phyloP scores from a whole-genome alignment of 768 basidiomycete species.

The Phylloporus sp. region DNA sequence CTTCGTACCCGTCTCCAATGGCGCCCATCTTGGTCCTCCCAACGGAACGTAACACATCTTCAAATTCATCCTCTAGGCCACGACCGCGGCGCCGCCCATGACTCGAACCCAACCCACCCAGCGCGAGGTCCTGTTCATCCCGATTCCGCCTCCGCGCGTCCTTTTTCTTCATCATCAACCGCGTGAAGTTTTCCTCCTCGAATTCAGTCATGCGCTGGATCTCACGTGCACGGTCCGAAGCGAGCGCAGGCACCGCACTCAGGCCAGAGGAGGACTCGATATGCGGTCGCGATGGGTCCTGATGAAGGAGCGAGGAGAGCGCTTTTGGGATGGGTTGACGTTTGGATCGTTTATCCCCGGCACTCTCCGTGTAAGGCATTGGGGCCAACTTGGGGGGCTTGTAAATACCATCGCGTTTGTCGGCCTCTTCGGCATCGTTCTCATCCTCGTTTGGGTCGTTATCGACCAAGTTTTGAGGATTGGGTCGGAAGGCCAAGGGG shows the following conservation, averaged over 20 bases:
- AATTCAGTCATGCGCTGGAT: slow-evolving; percentile 78
- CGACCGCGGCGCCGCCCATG: slow-evolving; percentile 56
- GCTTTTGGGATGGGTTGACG: slow-evolving; percentile 60
- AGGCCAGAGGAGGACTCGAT: slow-evolving; percentile 70
- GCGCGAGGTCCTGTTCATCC: slow-evolving; percentile 84
- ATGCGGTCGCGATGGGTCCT: slow-evolving; percentile 59
- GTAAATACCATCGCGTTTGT: slow-evolving; percentile 53
- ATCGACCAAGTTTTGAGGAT: slow-evolving; percentile 67
- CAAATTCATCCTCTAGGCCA: slow-evolving; percentile 81
- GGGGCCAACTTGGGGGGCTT: slow-evolving; percentile 86
- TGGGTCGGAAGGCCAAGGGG: slow-evolving; percentile 88
- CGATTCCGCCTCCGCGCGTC: slow-evolving; percentile 63
- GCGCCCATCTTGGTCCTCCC: slow-evolving; percentile 40
- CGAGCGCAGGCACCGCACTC: slow-evolving; percentile 52
- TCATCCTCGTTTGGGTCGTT: slow-evolving; percentile 34
- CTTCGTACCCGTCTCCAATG: slow-evolving; percentile 75
- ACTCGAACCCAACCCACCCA: slow-evolving; percentile 66
- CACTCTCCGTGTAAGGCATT: slow-evolving; percentile 71
- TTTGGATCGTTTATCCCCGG: slow-evolving; percentile 40
- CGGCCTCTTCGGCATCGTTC: slow-evolving; percentile 12
- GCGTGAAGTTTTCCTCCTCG: slow-evolving; percentile 93
- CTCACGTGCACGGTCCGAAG: slow-evolving; percentile 66
- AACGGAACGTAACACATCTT: slow-evolving; percentile 65
- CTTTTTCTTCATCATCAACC: slow-evolving; percentile 85
- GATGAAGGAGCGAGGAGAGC: slow-evolving; percentile 46